These are phyloP conservation scores for Lentinula sp. DNA, from an alignment of 768 basidiomycete genomes.

Conservation along the genomic window DNA sequence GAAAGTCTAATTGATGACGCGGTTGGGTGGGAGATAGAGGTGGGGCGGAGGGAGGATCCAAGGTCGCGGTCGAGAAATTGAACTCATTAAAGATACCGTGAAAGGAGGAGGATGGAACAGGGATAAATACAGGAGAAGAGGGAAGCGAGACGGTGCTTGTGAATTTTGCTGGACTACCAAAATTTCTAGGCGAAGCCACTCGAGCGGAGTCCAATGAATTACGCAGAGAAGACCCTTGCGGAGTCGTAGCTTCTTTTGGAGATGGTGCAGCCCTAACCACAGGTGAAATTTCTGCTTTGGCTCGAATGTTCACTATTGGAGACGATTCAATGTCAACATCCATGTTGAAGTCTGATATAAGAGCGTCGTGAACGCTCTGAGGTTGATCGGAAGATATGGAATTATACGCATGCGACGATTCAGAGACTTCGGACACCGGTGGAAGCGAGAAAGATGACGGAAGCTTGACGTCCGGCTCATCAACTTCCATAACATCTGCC, in stretches of 20 bases:
- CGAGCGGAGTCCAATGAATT: background rate
- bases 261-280: background rate
- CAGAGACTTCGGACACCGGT: background rate
- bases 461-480: background rate
- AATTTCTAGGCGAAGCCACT: background rate
- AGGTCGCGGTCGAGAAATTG: slow-evolving; percentile 20
- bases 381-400: background rate
- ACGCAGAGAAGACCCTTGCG: background rate
- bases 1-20: slow-evolving; percentile 28
- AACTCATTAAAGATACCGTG: slow-evolving; percentile 20
- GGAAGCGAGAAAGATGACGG: background rate
- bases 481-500: background rate
- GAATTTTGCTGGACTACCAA: background rate
- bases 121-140: slow-evolving; percentile 18
- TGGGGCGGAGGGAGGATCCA: slow-evolving; percentile 6
- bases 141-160: slow-evolving; percentile 18
- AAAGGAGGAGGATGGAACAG: slow-evolving; percentile 28
- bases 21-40: slow-evolving; percentile 12
- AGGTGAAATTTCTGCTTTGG: background rate
- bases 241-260: background rate
- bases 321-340: background rate
- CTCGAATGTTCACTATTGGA: background rate
- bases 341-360: background rate
- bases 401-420: background rate
- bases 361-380: background rate